Evolutionary conservation across 2,329 filamentous ascomycete species (phyloP), one percentile per base, ranked within the genome.

Genomic region (Pseudocercospora musae): DNA sequence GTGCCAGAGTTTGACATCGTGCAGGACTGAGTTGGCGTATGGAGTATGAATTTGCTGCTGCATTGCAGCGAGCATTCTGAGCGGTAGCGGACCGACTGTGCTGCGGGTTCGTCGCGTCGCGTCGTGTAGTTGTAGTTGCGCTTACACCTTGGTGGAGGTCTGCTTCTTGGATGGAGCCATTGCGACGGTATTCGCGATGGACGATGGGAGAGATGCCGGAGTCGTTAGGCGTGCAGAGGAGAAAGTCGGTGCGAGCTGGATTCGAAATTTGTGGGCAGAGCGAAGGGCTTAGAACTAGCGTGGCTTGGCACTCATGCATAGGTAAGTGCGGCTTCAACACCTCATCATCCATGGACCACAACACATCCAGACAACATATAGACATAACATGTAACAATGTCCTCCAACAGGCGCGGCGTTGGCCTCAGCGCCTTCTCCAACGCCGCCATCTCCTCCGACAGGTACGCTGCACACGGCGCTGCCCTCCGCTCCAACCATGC

Each of bases 391-490:
- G 49, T 59, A 42, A 62, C n/a, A n/a, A 81, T 81, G 79, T 74
- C 78, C 62, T 78, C 75, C 62, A 76, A 75, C 67, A 88, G 89
- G 71, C 91, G 91, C 78, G 92, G 92, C 67, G 92, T 96, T 64
- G 94, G 94, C 72, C 87, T 98, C 62, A 92, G 89, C 31, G 93
- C 93, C 74, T 96, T 97, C 74, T 90, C 92, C 76, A 90, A 92
- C 69, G 90, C 88, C 65, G 90, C 88, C 59, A 87, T 96, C 66
- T 90, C 92, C 9, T 91, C 89, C 27, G 90, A 93, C 58, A 93
- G 95, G 72, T 98, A 94, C 80, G 92, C 93, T 63, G 89, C 87
- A 25, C 94, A 97, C 82, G 95, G 95, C 74, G 90, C 88, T 65
- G 88, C 85, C 56, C 87, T 99, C n/a, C 91, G 93, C 66, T 89